Base-by-base conservation (phyloP, 2,329 filamentous ascomycete species). In the Pleurostoma richardsiae region DNA sequence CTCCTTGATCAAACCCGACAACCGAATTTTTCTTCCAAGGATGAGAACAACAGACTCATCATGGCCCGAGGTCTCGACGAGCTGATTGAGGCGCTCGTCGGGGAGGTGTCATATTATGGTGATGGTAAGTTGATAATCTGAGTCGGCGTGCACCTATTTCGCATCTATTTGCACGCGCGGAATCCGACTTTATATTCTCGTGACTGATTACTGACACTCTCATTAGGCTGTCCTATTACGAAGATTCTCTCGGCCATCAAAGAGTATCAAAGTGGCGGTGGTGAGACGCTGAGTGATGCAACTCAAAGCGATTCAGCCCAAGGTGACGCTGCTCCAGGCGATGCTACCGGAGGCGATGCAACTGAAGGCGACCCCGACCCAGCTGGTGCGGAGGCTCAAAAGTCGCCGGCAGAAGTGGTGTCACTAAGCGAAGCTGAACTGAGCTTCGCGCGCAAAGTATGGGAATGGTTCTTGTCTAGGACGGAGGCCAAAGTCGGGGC, bases 21-120 rank as follows among this genome's bases (percentile, higher is more conserved):
- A 48, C 44, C 48, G 44, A 33, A 55, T 57, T 58, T 47, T 44
- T 49, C 51, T 50, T 48, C 48, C 50, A 52, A 49, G 50, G 48
- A 48, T 41, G 27, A 43, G 45, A 40, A 52, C 53, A 48, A 45
- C 43, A 29, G 44, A 39, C 43, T 47, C 58, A 62, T 48, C 29
- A 68, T 68, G 64, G 61, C 60, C 41, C 63, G 57, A 52, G 70
- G 68, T 53, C 64, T 72, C 49, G 70, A 73, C 56, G 67, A 68
- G 56, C 58, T 73, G 55, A 63, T 73, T 44, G 70, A 73, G 54
- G 66, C 63, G 49, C 66, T 73, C 49, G 60, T 73, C 47, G 63
- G 60, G 2, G 68, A 73, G 59, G 69, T 71, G 39, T 69, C 69
- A 19, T 72, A 70, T 55, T 66, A 65, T 33, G 70, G 70, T 31